Percentiles rank a stretch among this genome's conserved stretches.
Conservation (phyloP, 768 basidiomycete species). For the Phlegmacium glaucopus region DNA sequence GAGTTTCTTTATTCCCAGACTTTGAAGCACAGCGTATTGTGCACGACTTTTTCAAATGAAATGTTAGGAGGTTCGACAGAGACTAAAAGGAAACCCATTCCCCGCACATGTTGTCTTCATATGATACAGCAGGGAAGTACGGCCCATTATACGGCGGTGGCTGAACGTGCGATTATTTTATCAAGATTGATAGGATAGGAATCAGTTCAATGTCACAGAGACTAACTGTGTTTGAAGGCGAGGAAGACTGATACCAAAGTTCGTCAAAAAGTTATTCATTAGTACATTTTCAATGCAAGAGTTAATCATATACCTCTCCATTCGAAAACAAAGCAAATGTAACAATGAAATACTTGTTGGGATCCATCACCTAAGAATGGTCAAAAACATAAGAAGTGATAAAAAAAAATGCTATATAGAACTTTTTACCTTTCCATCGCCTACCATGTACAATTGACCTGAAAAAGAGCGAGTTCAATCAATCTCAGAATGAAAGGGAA, state of each 20-base stretch:
- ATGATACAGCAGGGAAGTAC: slow-evolving; percentile 54
- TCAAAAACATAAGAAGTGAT: not conserved
- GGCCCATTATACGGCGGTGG: slow-evolving; percentile 54
- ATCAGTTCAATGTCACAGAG: too few relatives aligned
- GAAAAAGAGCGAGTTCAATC: not conserved
- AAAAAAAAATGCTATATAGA: not conserved
- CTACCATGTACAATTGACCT: slow-evolving; percentile 48
- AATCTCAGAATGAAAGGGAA: not conserved
- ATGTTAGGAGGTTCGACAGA: not conserved
- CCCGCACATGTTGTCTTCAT: slow-evolving; percentile 54
- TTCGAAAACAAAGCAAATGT: slow-evolving; percentile 57
- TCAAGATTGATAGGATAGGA: not conserved
- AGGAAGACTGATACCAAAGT: slow-evolving; percentile 43
- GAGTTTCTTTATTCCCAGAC: slow-evolving; percentile 42
- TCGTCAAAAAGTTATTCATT: not conserved
- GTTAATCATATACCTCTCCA: slow-evolving; percentile 39
- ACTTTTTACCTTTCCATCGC: slow-evolving; percentile 41
- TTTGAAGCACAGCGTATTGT: slow-evolving; percentile 50
- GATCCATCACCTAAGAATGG: slow-evolving; percentile 44
- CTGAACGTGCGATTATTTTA: slow-evolving; percentile 21
- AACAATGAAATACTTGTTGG: slow-evolving; percentile 50
- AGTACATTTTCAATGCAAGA: slow-evolving; percentile 1
- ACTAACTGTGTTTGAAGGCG: slow-evolving; percentile 56
- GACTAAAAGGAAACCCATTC: not conserved
- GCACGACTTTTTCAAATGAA: slow-evolving; percentile 37